Percentiles rank a stretch among this genome's conserved stretches.
phyloP scores from a whole-genome alignment of 176 grass and related monocot genomes.

The Musa beccarii region DNA sequence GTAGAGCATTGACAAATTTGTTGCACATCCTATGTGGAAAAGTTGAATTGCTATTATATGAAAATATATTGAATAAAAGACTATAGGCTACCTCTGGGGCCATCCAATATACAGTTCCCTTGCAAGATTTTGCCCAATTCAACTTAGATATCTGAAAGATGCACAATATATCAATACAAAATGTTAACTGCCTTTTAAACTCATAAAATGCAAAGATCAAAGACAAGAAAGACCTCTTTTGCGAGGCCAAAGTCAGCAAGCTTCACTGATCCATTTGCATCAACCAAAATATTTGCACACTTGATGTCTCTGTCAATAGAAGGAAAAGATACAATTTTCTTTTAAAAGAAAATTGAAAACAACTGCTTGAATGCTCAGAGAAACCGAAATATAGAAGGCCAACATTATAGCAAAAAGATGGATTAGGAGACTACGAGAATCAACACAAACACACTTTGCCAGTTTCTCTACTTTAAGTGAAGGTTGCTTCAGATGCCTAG shows the following conservation, averaged over 20 bases:
- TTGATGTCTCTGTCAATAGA: conserved; percentile 73
- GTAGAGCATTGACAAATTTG: neutral
- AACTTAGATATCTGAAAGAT: conserved; percentile 5
- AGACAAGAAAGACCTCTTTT: conserved; percentile 53
- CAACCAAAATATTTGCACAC: conserved; percentile 93
- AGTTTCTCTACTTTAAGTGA: neutral
- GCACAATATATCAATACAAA: neutral
- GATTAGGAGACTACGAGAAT: neutral
- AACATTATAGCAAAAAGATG: neutral
- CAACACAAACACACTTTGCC: neutral
- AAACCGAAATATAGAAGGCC: neutral
- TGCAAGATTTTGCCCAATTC: conserved; percentile 12
- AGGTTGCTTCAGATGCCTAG: neutral
- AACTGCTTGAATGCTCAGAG: neutral
- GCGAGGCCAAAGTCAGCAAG: conserved; percentile 96
- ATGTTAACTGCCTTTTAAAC: neutral
- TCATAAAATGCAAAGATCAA: neutral
- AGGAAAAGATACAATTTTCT: conserved; percentile 5
- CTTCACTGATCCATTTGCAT: conserved; percentile 69
- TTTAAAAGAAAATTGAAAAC: neutral
- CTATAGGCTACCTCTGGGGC: neutral
- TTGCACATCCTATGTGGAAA: neutral
- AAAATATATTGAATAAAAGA: neutral
- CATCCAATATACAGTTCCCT: conserved; percentile 12
- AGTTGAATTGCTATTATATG: neutral